Evolutionary conservation across 2,329 filamentous ascomycete genomes (phyloP), one percentile per base, ranked within the genome.

Genomic region (Nemania sp.): DNA sequence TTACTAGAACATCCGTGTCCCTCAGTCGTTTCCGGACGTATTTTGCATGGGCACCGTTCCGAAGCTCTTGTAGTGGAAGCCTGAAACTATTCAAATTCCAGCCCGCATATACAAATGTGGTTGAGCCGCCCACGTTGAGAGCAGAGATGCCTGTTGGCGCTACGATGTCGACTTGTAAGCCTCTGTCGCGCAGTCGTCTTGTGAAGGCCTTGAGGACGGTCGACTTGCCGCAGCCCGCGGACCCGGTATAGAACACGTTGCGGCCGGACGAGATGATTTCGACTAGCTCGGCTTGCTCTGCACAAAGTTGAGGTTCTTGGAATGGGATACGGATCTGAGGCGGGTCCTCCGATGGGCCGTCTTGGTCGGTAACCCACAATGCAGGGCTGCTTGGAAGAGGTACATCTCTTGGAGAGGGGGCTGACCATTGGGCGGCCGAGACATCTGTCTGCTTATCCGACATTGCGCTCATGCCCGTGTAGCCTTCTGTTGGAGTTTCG

Each of bases 221-320:
- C 0, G 78, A 81, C 62, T 85, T 85, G 2, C 82, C 82, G 40
- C 77, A 80, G 0, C 84, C 84, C 12, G 83, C 84, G 0, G 81
- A 82, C 7, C 84, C 84, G 0, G 83, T 86, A 60, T 81, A 86
- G 63, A 86, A 88, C 8, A 86, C 80, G 49, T 86, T 86, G 1
- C 64, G 57, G 0, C 82, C 80, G 2, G 68, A 69, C 3, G 75
- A 54, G 22, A 85, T 81, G 0, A 81, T 67, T 1, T 82, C 69
- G 0, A 84, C 76, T 2, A 84, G 62, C 2, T 67, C 68, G 8
- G 69, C 64, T 61, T 83, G 78, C 60, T 82, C 79, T 5, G 68
- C 60, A 43, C 74, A 78, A 12, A 83, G 72, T 1, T 12, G 9
- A 15, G 54, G 59, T 40, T 61, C 59, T 15, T 36, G 45, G 1